phyloP scores from a whole-genome alignment of 192 early-diverging fungal genomes.

The Funneliformis mosseae region DNA sequence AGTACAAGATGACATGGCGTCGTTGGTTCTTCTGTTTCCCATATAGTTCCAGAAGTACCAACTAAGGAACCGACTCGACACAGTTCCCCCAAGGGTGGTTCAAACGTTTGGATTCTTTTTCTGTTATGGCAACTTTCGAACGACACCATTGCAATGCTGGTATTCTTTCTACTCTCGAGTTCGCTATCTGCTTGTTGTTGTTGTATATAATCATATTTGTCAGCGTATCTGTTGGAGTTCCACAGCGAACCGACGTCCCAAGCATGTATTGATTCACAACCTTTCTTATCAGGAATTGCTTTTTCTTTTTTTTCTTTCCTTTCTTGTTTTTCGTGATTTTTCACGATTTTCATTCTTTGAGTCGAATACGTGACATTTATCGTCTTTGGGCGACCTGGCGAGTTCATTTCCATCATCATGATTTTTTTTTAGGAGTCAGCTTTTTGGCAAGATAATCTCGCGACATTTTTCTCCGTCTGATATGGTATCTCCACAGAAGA shows the following conservation, averaged over 20 bases:
- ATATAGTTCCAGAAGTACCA: background rate
- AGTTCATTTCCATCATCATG: background rate
- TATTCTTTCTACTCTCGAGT: constrained; percentile 7
- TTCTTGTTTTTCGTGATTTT: background rate
- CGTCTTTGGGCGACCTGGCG: background rate
- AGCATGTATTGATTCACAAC: too few relatives aligned
- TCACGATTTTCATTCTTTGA: background rate
- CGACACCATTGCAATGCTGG: constrained; percentile 8
- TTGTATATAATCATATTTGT: too few relatives aligned
- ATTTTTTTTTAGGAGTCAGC: background rate
- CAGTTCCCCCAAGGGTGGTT: constrained; percentile 13
- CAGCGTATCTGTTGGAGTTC: background rate
- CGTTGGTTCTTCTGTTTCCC: background rate
- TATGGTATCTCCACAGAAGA: background rate
- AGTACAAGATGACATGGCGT: constrained; percentile 16
- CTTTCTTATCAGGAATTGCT: too few relatives aligned
- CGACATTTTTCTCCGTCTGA: background rate
- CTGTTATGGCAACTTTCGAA: constrained; percentile 4
- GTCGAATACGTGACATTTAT: constrained; percentile 8
- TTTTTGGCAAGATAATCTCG: background rate
- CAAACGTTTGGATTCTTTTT: constrained; percentile 7
- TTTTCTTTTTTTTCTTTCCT: constrained; percentile 11
- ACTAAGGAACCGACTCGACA: background rate
- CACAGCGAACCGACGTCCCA: too few relatives aligned
- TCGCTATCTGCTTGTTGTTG: background rate